phyloP scores from a whole-genome alignment of 2,329 filamentous ascomycete species.

The Trichoderma sp. region DNA sequence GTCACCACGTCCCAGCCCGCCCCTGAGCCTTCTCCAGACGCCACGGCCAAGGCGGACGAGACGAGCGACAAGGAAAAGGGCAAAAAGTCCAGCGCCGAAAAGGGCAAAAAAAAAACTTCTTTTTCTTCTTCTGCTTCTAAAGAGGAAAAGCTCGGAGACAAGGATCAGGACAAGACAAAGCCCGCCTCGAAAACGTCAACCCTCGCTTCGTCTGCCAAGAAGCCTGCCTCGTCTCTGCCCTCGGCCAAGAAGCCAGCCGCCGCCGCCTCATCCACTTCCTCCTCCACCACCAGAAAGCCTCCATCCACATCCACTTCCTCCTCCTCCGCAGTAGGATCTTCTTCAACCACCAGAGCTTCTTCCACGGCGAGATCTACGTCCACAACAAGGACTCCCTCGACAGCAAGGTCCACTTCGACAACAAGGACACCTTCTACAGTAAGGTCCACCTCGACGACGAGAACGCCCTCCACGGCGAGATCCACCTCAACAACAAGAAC shows the following conservation, averaged over 20 bases:
- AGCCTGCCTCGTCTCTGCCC: constrained; percentile 11
- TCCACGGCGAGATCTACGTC: background rate
- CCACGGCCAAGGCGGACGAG: constrained; percentile 5
- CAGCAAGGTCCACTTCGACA: background rate
- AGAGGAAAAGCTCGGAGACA: constrained; percentile 30
- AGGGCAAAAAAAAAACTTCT: constrained; percentile 26
- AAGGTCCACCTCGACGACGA: background rate
- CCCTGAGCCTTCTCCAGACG: constrained; percentile 7
- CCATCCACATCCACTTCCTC: background rate
- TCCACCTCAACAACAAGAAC: constrained; percentile 12
- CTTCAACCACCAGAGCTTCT: constrained; percentile 1
- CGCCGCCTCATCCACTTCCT: constrained; percentile 3
- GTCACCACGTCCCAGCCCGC: constrained; percentile 17
- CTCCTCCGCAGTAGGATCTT: background rate
- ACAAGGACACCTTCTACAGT: background rate
- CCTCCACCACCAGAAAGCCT: constrained; percentile 4
- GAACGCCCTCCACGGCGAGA: background rate
- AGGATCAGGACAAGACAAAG: constrained; percentile 30
- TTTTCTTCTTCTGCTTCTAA: constrained; percentile 25
- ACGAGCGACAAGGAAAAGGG: constrained; percentile 17
- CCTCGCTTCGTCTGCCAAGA: constrained; percentile 7
- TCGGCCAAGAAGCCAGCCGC: constrained; percentile 21
- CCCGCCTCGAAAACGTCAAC: constrained; percentile 6
- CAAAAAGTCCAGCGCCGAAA: constrained; percentile 20
- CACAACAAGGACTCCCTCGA: background rate